phyloP scores from a whole-genome alignment of 441 rosid genomes.

The Macaranga tanarius region DNA sequence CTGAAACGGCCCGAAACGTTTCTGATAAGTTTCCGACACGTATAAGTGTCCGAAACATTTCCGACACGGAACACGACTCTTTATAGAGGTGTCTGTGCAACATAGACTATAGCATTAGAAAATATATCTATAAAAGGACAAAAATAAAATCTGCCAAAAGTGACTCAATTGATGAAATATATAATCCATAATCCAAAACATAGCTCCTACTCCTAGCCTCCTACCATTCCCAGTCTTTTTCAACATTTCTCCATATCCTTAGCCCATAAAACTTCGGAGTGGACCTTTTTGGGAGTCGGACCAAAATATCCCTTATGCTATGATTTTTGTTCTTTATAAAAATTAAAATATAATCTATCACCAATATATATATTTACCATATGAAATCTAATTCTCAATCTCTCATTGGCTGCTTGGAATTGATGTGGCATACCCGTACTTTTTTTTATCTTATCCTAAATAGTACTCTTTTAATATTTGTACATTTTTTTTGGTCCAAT shows the following conservation, averaged over 20 bases:
- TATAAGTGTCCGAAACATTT: no score
- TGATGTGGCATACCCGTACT: constrained; percentile 43
- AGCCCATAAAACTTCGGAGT: constrained; percentile 33
- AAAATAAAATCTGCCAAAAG: background rate
- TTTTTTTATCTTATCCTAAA: constrained; percentile 53
- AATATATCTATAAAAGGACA: no score
- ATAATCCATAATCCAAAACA: constrained; percentile 15
- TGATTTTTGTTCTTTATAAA: background rate
- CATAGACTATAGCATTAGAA: no score
- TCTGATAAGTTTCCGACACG: no score
- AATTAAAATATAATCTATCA: background rate
- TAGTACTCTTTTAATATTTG: no score
- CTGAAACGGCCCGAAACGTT: no score
- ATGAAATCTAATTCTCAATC: constrained; percentile 51
- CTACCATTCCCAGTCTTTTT: constrained; percentile 27
- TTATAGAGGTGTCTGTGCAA: no score
- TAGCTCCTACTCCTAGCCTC: constrained; percentile 23
- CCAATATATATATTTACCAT: constrained; percentile 14
- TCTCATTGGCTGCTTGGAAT: constrained; percentile 46
- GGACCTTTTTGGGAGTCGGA: constrained; percentile 16
- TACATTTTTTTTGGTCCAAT: no score
- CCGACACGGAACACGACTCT: no score
- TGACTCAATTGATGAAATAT: background rate
- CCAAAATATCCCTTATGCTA: constrained; percentile 34
- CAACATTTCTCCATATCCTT: background rate